A percentile compares a stretch with the other conserved stretches of the same genome.
phyloP scores from a whole-genome alignment of 805 yeast genomes.

The Cyberlindnera saturnus region DNA sequence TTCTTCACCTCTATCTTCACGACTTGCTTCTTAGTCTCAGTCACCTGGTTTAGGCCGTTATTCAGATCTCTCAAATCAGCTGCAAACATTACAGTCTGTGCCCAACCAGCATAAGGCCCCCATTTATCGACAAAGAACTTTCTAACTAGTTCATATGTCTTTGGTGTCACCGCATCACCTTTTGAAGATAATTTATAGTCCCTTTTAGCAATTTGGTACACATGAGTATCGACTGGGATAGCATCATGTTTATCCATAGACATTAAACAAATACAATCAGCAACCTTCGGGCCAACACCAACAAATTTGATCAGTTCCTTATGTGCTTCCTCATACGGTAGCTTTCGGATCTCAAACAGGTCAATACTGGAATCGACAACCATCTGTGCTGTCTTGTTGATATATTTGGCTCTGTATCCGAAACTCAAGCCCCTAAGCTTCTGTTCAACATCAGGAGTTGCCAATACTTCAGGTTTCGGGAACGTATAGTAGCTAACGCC shows the following conservation, averaged over 20 bases:
- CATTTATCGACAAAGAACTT: constrained; percentile 57
- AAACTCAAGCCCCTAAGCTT: constrained; percentile 46
- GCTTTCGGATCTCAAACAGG: constrained; percentile 35
- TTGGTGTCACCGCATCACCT: constrained; percentile 25
- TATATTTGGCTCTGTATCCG: constrained; percentile 90
- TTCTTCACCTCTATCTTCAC: constrained; percentile 6
- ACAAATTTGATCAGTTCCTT: constrained; percentile 54
- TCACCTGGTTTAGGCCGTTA: constrained; percentile 48
- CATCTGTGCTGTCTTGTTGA: constrained; percentile 63
- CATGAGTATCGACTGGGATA: constrained; percentile 96
- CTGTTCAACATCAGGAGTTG: constrained; percentile 35
- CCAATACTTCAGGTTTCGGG: constrained; percentile 58
- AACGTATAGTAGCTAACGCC: constrained; percentile 62
- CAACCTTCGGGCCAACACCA: constrained; percentile 98
- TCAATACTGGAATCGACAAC: constrained; percentile 32
- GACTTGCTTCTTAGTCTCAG: constrained; percentile 13
- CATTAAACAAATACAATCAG: constrained; percentile 94
- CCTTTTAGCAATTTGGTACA: constrained; percentile 79
- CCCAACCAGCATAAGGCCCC: constrained; percentile 98
- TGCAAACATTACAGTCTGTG: constrained; percentile 89
- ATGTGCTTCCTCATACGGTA: constrained; percentile 48
- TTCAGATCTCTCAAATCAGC: constrained; percentile 71
- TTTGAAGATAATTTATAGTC: constrained; percentile 56
- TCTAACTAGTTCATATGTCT: constrained; percentile 41
- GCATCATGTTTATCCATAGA: constrained; percentile 77